Evolutionary conservation across 257 asterid genomes (phyloP).

Genomic region (Catharanthus roseus): DNA sequence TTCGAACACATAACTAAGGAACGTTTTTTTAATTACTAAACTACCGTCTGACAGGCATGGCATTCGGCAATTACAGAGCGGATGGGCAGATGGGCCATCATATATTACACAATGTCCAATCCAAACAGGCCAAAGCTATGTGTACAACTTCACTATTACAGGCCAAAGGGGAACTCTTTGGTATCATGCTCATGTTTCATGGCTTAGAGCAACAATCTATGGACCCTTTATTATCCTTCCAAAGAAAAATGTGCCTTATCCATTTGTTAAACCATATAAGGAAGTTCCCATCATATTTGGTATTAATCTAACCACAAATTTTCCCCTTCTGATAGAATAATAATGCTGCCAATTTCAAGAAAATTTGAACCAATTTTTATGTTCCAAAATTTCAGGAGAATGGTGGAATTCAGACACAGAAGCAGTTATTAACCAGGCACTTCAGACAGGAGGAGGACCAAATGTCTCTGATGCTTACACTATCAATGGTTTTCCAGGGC

Average conservation of each 20-base stretch:
- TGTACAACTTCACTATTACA: slow-evolving; percentile 50
- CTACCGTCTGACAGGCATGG: slow-evolving; percentile 46
- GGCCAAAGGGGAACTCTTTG: too few relatives aligned
- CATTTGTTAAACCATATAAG: slow-evolving; percentile 52
- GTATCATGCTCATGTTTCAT: slow-evolving; percentile 71
- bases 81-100: slow-evolving; percentile 75
- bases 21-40: too few relatives aligned
- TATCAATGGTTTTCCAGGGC: slow-evolving; percentile 65
- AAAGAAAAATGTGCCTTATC: slow-evolving; percentile 38
- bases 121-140: slow-evolving; percentile 52
- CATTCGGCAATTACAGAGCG: slow-evolving; percentile 47
- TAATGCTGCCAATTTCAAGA: background rate
- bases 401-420: slow-evolving; percentile 61
- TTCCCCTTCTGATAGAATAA: background rate
- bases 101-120: slow-evolving; percentile 65
- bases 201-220: slow-evolving; percentile 56
- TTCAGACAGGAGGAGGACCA: slow-evolving; percentile 58
- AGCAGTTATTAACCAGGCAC: slow-evolving; percentile 46
- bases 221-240: slow-evolving; percentile 57
- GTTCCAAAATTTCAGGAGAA: slow-evolving; percentile 40
- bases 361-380: background rate
- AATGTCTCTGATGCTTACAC: too few relatives aligned
- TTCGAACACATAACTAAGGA: too few relatives aligned
- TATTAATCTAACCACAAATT: slow-evolving; percentile 5
- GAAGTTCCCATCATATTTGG: slow-evolving; percentile 58